Base-by-base conservation (phyloP, 768 basidiomycete genomes). In the Lactarius hatsudake region DNA sequence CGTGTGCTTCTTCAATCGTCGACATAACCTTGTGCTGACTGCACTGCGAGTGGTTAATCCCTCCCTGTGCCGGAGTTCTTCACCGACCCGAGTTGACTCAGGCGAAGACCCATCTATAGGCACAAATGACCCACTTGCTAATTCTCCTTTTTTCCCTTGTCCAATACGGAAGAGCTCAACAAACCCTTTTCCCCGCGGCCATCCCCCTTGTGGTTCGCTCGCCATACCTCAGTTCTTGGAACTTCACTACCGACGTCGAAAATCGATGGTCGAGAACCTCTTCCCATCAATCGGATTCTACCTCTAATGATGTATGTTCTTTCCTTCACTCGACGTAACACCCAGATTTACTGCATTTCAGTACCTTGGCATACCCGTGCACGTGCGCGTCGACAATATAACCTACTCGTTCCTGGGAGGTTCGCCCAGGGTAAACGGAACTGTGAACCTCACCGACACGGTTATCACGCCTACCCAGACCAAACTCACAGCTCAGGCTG, bases 401-500 rank as follows among this genome's bases (percentile, higher is more conserved):
- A 68, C 69, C 15, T 73, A 73, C 59, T 64, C 70, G 17, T 72
- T 70, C 59, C 54, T 73, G 7, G 72, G 71, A 28, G 57, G 42
- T 30, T 23, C 61, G 38, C 53, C 26, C 43, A 4, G n/a, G 15
- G 43, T 42, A 64, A 67, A 64, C 6, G 32, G 17, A 45, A 51
- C 23, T 18, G 65, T 66, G 8, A 75, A 70, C 51, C 57, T 76
- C 53, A 72, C 69, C 5, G 54, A 66, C 61, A 69, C 67, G 0
- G 66, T 71, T 26, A 69, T 80, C 63, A 79, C 80, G 0, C 75
- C 80, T 1, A 80, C 80, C 0, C 73, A 74, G 13, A 76, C 77
- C 59, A 72, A 74, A 17, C 75, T 78, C 65, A 70, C 67, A 3
- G 68, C 79, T 58, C 65, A 69, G 54, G 78, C 79, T 9, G 80